Conservation (phyloP, 192 early-diverging fungal species). For the Thamnidium elegans region DNA sequence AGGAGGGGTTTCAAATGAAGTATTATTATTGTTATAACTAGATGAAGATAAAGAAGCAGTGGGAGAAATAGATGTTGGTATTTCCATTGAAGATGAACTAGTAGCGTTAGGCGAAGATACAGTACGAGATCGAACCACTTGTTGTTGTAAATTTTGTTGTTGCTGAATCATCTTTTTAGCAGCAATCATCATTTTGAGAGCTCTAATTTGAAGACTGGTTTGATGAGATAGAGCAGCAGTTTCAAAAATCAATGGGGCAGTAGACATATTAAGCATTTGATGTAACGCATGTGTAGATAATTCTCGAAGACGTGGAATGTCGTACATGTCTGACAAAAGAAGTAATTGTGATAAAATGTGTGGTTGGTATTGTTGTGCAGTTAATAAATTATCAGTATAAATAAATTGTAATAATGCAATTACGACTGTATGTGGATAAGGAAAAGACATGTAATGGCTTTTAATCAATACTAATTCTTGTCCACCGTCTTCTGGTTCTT, state of each 20-base stretch:
- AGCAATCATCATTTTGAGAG: constrained; percentile 55
- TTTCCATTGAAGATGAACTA: neutral
- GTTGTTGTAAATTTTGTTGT: constrained; percentile 37
- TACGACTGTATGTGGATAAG: constrained; percentile 50
- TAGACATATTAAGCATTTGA: constrained; percentile 58
- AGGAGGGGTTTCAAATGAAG: neutral
- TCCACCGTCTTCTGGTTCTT: neutral
- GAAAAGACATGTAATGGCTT: constrained; percentile 39
- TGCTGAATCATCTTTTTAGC: constrained; percentile 59
- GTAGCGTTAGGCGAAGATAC: neutral
- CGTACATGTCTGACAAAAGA: constrained; percentile 61
- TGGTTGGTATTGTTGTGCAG: constrained; percentile 63
- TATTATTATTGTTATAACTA: constrained; percentile 1
- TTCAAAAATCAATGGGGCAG: constrained; percentile 66
- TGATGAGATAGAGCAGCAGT: constrained; percentile 65
- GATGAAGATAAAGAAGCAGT: constrained; percentile 10
- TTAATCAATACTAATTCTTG: constrained; percentile 7
- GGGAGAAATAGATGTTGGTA: constrained; percentile 3
- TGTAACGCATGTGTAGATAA: constrained; percentile 58
- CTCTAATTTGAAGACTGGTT: constrained; percentile 60
- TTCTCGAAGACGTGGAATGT: constrained; percentile 55
- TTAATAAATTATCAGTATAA: constrained; percentile 67
- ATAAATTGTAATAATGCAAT: constrained; percentile 64
- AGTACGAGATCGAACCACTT: constrained; percentile 2
- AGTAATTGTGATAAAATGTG: constrained; percentile 65